phyloP scores from a whole-genome alignment of 768 basidiomycete species.

The Boletus rubropictus region DNA sequence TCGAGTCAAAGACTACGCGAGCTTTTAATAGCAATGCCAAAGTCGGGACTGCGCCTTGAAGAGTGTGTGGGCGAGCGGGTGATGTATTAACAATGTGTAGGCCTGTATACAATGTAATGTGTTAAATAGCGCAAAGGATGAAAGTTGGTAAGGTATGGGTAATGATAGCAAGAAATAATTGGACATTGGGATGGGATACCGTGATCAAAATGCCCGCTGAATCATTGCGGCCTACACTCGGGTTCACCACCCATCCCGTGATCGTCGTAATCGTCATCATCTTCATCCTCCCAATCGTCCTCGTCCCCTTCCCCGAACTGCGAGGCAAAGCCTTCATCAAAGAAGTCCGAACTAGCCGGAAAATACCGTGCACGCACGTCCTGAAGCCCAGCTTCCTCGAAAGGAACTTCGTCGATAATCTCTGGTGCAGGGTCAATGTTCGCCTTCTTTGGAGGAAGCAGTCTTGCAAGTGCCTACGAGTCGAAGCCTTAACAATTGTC shows the following conservation, averaged over 20 bases:
- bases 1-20: constrained; percentile 64
- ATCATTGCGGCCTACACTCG: constrained; percentile 58
- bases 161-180: constrained; percentile 9
- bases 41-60: constrained; percentile 46
- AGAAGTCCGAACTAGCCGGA: constrained; percentile 68
- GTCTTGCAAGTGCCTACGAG: constrained; percentile 52
- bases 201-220: constrained; percentile 1
- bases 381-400: constrained; percentile 71
- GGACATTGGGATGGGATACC: constrained; percentile 9
- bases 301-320: constrained; percentile 74
- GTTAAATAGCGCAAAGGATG: constrained; percentile 24
- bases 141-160: constrained; percentile 14
- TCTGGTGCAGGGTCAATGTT: constrained; percentile 69
- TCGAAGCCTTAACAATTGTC: constrained; percentile 3
- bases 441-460: constrained; percentile 73
- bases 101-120: constrained; percentile 26
- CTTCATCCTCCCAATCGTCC: constrained; percentile 66
- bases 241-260: constrained; percentile 40
- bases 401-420: constrained; percentile 63
- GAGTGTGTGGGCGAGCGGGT: constrained; percentile 1
- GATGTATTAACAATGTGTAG: constrained; percentile 20
- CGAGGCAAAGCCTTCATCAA: constrained; percentile 62
- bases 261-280: constrained; percentile 53
- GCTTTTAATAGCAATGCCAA: constrained; percentile 55
- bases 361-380: constrained; percentile 81